Evolutionary conservation across 768 basidiomycete genomes (phyloP), one percentile per base, ranked within the genome.

Genomic region (Boletus rubescentipes): DNA sequence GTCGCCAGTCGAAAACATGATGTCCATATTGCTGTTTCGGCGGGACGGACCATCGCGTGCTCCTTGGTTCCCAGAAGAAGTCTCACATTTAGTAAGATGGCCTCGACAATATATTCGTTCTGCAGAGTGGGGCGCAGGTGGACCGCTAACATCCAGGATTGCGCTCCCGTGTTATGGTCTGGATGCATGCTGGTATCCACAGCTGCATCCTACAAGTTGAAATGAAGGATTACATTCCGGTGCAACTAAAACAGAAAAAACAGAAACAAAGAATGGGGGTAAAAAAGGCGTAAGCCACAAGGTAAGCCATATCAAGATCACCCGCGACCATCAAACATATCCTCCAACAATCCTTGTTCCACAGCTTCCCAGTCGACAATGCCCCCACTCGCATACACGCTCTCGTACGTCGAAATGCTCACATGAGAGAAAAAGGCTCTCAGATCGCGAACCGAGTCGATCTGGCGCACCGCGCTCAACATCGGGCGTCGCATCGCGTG

Each of bases 381-480:
- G 0, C 89, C 87, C 14, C 82, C 83, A 59, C 87, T 87, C 8
- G 83, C 82, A 69, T 98, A 99, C 43, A 96, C 80, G 54, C 88
- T 89, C 73, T 98, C 93, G 67, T 93, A 98, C 10, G 89, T 87
- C 5, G 86, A 77, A 46, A 96, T 84, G 70, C 93, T 96, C 46
- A 94, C 86, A 52, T 86, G 81, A 1, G 92, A 86, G 71, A 98
- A 94, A 77, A 99, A 99, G 1, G 87, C 82, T n/a, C 86, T 79
- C 23, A 99, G 75, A 63, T 97, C 91, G 35, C 85, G 81, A 38
- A 97, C 83, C 49, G 91, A 93, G 56, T 87, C 85, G 52, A 98
- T 87, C 58, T 89, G 85, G 45, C 83, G 84, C 21, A 92, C 46
- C 3, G 76, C 69, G 30, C 77, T 77, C 49, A 98, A 74, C 55